phyloP scores from a whole-genome alignment of 768 basidiomycete genomes.

The Tephrocybe sp. region DNA sequence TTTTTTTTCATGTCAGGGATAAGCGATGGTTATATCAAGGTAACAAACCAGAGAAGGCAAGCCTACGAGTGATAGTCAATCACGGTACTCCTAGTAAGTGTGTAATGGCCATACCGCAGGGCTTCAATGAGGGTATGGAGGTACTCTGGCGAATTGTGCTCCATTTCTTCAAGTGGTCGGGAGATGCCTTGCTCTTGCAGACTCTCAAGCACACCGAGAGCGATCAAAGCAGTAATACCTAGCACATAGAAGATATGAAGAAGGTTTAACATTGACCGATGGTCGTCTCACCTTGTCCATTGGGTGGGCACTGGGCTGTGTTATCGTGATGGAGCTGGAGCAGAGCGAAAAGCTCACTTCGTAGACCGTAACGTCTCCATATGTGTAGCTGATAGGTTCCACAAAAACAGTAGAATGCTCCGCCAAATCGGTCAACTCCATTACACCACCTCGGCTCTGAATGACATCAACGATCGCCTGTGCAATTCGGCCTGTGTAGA shows the following conservation, averaged over 20 bases:
- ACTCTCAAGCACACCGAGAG: slow-evolving; percentile 89
- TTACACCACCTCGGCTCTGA: slow-evolving; percentile 84
- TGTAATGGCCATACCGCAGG: slow-evolving; percentile 53
- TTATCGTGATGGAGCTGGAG: slow-evolving; percentile 1
- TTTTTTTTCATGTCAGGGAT: neutral
- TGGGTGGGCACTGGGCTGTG: slow-evolving; percentile 77
- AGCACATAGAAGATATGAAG: slow-evolving; percentile 4
- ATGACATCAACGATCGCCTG: slow-evolving; percentile 87
- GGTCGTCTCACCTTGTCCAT: slow-evolving; percentile 75
- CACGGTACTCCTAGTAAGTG: neutral
- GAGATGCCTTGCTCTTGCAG: slow-evolving; percentile 75
- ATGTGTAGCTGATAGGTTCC: slow-evolving; percentile 91
- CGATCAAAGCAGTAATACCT: slow-evolving; percentile 91
- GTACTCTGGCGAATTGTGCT: slow-evolving; percentile 91
- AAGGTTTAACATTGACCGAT: neutral
- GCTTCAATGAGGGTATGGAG: slow-evolving; percentile 87
- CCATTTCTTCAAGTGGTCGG: slow-evolving; percentile 71
- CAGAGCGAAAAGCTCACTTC: slow-evolving; percentile 55
- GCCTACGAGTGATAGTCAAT: slow-evolving; percentile 32
- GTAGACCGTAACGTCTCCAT: slow-evolving; percentile 83
- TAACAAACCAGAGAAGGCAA: slow-evolving; percentile 71
- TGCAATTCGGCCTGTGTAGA: slow-evolving; percentile 91
- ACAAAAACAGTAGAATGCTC: slow-evolving; percentile 77
- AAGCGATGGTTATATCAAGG: neutral
- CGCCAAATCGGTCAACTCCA: slow-evolving; percentile 94